These are phyloP conservation scores for Fusarium camptoceras DNA, from an alignment of 2,329 filamentous ascomycete species.

Conservation along the genomic window DNA sequence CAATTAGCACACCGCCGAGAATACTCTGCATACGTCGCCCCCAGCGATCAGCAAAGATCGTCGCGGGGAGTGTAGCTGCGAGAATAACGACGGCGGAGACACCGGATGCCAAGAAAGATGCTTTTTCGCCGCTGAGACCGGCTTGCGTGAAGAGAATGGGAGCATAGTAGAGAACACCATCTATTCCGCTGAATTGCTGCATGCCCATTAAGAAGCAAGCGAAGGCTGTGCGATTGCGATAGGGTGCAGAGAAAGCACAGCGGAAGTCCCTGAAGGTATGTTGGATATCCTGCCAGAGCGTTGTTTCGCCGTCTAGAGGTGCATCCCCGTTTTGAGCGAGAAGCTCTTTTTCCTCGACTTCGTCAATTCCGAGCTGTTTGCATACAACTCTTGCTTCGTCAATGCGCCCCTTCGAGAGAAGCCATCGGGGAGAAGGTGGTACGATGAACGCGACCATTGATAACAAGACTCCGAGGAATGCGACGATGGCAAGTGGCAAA, in stretches of 20 bases:
- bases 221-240: conserved; percentile 60
- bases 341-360: conserved; percentile 57
- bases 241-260: conserved; percentile 52
- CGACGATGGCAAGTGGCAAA: conserved; percentile 60
- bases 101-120: conserved; percentile 69
- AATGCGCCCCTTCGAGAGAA: conserved; percentile 57
- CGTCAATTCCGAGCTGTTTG: conserved; percentile 57
- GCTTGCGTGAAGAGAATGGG: conserved; percentile 70
- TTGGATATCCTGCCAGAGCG: conserved; percentile 45
- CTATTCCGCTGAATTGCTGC: conserved; percentile 71
- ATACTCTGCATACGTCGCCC: conserved; percentile 66
- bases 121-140: conserved; percentile 63
- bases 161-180: conserved; percentile 71
- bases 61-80: conserved; percentile 64
- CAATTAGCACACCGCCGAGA: conserved; percentile 63
- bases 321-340: conserved; percentile 30
- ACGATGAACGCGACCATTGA: conserved; percentile 54
- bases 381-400: conserved; percentile 58
- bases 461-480: conserved; percentile 47
- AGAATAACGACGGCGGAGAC: conserved; percentile 69
- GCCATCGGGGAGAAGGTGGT: conserved; percentile 67
- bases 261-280: conserved; percentile 50
- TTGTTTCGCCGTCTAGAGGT: conserved; percentile 42
- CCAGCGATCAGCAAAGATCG: conserved; percentile 67
- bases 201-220: conserved; percentile 69